Evolutionary conservation across 495 filamentous ascomycete genomes (phyloP), one percentile per base, ranked within the genome.

Genomic region (Trichocladium antarcticum): DNA sequence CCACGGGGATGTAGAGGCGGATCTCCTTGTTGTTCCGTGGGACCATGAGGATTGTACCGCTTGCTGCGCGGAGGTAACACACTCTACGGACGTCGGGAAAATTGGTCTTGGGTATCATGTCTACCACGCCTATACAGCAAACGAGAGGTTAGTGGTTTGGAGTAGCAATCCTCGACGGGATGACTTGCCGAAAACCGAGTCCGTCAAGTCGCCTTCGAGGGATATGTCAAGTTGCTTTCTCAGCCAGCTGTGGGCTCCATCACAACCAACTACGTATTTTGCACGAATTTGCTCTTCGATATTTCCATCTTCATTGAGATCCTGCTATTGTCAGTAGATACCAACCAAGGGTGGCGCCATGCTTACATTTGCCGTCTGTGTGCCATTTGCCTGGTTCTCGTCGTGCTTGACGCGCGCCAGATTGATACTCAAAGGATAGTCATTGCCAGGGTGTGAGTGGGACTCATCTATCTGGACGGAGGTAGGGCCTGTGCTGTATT

Each of bases 61-160:
- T 73, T 11, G 65, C 66, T 8, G 76, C 75, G 8, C 78, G 80
- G 58, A 86, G 82, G 45, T 54, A 58, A 42, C 45, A 56, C 6
- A 86, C 80, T 61, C 74, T 79, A 41, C 83, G 68, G 42, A 88
- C 81, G 58, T 87, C 84, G 7, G 82, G 80, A 45, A 85, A 85
- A 57, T 85, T 72, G 1, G 81, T 81, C 40, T 81, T 78, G 0
- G 80, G 76, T 1, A 84, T 68, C 28, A 83, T 64, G 54, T 87
- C 82, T 16, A 84, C 63, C 1, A 82, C 78, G 15, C 78, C 79
- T 50, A 29, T 29, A 10, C 5, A 29, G 27, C 5, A 10, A 10
- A 29, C n/a, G 27, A 5, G 27, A 5, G 27, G 27, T 29, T 29
- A 29, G 27, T 29, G 10, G 27, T 29, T 5, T 29, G n/a, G n/a